phyloP scores from a whole-genome alignment of 2,329 filamentous ascomycete species.

The Xylaria sp. region DNA sequence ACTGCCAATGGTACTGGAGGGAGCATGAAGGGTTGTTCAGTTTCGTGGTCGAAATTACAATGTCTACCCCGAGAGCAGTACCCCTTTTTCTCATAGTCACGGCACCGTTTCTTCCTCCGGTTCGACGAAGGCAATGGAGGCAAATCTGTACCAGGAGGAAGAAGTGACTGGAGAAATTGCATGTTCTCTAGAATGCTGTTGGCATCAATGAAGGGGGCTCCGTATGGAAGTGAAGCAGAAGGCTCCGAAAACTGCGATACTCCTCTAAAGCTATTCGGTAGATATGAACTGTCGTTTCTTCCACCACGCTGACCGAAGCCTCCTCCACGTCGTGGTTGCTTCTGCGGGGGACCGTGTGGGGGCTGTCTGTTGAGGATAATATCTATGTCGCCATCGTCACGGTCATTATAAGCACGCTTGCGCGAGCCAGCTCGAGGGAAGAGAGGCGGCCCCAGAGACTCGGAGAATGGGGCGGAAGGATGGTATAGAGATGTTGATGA shows the following conservation, averaged over 20 bases:
- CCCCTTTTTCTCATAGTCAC: slow-evolving; percentile 75
- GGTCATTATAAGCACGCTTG: slow-evolving; percentile 64
- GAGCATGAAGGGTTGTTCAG: slow-evolving; percentile 53
- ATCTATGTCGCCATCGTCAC: slow-evolving; percentile 50
- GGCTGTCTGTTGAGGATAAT: slow-evolving; percentile 39
- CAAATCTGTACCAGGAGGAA: slow-evolving; percentile 50
- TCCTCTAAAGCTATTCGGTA: slow-evolving; percentile 39
- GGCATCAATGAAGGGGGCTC: slow-evolving; percentile 57
- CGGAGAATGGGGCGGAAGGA: slow-evolving; percentile 25
- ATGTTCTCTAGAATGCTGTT: slow-evolving; percentile 67
- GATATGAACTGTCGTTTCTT: slow-evolving; percentile 43
- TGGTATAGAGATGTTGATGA: slow-evolving; percentile 20
- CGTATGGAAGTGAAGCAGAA: slow-evolving; percentile 27
- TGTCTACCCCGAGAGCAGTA: slow-evolving; percentile 71
- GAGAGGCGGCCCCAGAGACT: slow-evolving; percentile 16
- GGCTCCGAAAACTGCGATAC: slow-evolving; percentile 13
- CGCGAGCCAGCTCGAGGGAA: slow-evolving; percentile 41
- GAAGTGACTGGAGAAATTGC: slow-evolving; percentile 64
- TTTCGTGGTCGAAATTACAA: slow-evolving; percentile 73
- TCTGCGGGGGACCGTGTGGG: slow-evolving; percentile 52
- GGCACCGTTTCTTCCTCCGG: slow-evolving; percentile 60
- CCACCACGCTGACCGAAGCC: slow-evolving; percentile 44
- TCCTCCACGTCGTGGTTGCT: slow-evolving; percentile 64
- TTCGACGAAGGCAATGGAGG: slow-evolving; percentile 37
- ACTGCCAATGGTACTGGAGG: slow-evolving; percentile 38